Evolutionary conservation across 116 monocot species (phyloP).

Genomic region (Iris pallida): DNA sequence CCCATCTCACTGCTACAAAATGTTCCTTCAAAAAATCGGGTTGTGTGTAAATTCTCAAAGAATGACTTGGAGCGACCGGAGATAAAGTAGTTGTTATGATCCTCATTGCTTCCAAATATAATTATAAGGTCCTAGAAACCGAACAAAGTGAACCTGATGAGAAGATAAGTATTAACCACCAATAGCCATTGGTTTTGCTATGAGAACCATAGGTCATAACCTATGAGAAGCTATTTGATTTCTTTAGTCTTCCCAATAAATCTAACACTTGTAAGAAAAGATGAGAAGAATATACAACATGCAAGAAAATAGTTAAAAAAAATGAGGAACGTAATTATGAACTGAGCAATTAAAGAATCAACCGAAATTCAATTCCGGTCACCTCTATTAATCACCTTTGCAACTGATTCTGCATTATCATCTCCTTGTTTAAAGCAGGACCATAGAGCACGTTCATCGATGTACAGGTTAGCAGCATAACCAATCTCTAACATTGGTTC

Average conservation of each 20-base stretch:
- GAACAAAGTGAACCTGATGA: too few relatives aligned
- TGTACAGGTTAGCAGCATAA: constrained; percentile 73
- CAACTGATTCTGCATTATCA: constrained; percentile 57
- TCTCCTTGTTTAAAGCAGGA: constrained; percentile 80
- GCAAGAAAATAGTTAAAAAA: too few relatives aligned
- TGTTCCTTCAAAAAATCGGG: constrained; percentile 70
- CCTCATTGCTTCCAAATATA: constrained; percentile 75
- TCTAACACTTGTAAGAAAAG: too few relatives aligned
- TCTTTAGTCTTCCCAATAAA: too few relatives aligned
- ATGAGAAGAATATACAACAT: too few relatives aligned
- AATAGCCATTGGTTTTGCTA: too few relatives aligned
- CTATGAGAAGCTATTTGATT: too few relatives aligned
- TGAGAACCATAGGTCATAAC: too few relatives aligned
- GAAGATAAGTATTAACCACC: too few relatives aligned
- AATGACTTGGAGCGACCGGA: constrained; percentile 69
- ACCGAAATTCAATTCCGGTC: background rate
- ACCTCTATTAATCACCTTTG: constrained; percentile 43
- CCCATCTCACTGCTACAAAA: constrained; percentile 66
- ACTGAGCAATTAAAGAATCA: background rate
- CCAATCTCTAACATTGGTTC: constrained; percentile 73
- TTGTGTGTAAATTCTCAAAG: constrained; percentile 57
- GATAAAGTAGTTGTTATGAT: constrained; percentile 77
- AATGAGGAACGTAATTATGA: background rate
- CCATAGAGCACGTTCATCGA: constrained; percentile 83
- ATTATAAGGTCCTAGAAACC: constrained; percentile 68